Evolutionary conservation across 2,329 filamentous ascomycete species (phyloP).

Genomic region (Cercospora berteroae): DNA sequence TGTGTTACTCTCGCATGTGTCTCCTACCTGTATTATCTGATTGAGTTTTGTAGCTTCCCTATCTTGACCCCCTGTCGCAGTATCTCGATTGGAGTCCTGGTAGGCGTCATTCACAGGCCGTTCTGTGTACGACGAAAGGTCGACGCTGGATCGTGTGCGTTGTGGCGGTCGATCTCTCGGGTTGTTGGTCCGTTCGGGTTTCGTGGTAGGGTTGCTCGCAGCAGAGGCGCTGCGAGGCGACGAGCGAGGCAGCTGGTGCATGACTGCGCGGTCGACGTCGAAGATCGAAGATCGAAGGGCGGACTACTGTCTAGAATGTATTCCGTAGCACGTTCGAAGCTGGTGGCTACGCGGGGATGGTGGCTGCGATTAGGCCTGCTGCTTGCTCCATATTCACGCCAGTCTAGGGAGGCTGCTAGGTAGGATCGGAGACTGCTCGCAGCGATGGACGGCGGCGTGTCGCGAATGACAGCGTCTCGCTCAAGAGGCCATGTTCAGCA

Average conservation of each 20-base stretch:
- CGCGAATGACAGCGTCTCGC: slow-evolving; percentile 22
- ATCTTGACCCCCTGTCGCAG: slow-evolving; percentile 45
- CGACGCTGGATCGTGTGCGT: slow-evolving; percentile 54
- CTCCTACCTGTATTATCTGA: slow-evolving; percentile 80
- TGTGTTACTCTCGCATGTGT: slow-evolving; percentile 22
- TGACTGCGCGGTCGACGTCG: slow-evolving; percentile 41
- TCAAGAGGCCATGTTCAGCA: slow-evolving; percentile 21
- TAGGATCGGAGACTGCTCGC: slow-evolving; percentile 5
- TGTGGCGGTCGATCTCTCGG: slow-evolving; percentile 61
- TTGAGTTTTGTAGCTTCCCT: slow-evolving; percentile 79
- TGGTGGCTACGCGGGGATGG: slow-evolving; percentile 21
- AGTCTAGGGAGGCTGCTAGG: slow-evolving; percentile 18
- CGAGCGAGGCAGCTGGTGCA: slow-evolving; percentile 88
- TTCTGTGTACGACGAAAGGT: slow-evolving; percentile 51
- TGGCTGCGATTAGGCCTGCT: slow-evolving; percentile 15
- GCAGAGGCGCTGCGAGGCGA: slow-evolving; percentile 71
- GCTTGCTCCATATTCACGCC: slow-evolving; percentile 29
- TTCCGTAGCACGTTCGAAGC: background rate
- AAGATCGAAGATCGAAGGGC: background rate
- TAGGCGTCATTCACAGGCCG: slow-evolving; percentile 48
- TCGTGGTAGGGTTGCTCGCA: slow-evolving; percentile 68
- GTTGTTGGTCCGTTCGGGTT: slow-evolving; percentile 68
- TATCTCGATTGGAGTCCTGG: slow-evolving; percentile 42
- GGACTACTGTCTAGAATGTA: background rate
- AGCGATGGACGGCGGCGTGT: slow-evolving; percentile 8